Percentiles rank a stretch among this genome's conserved stretches.
Evolutionary conservation across 495 filamentous ascomycete species (phyloP).

Genomic region (Penicillium samsonianum): DNA sequence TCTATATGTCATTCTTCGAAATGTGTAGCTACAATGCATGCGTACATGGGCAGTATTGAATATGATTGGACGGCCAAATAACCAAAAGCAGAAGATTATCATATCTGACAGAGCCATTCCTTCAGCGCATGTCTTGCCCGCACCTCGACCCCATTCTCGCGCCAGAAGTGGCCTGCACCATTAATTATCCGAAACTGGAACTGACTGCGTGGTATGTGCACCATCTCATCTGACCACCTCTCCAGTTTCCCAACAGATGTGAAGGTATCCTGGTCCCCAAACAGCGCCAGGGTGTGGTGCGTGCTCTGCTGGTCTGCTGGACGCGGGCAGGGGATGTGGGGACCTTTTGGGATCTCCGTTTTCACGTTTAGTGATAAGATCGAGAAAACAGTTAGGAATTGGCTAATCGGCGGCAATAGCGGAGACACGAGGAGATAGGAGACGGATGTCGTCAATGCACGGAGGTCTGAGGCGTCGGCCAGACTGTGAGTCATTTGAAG

Average conservation of each 20-base stretch:
- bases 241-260: slow-evolving; percentile 66
- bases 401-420: slow-evolving; percentile 63
- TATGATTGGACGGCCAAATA: neutral
- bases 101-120: slow-evolving; percentile 42
- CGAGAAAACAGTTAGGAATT: slow-evolving; percentile 57
- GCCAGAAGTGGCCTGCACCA: slow-evolving; percentile 84
- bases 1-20: neutral
- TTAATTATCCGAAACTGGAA: slow-evolving; percentile 60
- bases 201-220: slow-evolving; percentile 32
- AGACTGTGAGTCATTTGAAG: slow-evolving; percentile 9
- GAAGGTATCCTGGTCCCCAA: slow-evolving; percentile 74
- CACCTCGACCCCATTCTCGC: slow-evolving; percentile 60
- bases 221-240: slow-evolving; percentile 67
- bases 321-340: slow-evolving; percentile 37
- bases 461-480: slow-evolving; percentile 8
- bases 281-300: slow-evolving; percentile 69
- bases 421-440: slow-evolving; percentile 84
- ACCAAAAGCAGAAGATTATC: neutral
- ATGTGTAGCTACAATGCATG: neutral
- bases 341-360: slow-evolving; percentile 23
- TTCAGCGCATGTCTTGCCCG: slow-evolving; percentile 51
- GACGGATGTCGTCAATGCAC: slow-evolving; percentile 33
- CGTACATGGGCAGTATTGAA: neutral
- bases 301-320: slow-evolving; percentile 54
- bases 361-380: slow-evolving; percentile 35